Evolutionary conservation across 2,329 filamentous ascomycete species (phyloP).

Genomic region (Botryotinia convoluta): DNA sequence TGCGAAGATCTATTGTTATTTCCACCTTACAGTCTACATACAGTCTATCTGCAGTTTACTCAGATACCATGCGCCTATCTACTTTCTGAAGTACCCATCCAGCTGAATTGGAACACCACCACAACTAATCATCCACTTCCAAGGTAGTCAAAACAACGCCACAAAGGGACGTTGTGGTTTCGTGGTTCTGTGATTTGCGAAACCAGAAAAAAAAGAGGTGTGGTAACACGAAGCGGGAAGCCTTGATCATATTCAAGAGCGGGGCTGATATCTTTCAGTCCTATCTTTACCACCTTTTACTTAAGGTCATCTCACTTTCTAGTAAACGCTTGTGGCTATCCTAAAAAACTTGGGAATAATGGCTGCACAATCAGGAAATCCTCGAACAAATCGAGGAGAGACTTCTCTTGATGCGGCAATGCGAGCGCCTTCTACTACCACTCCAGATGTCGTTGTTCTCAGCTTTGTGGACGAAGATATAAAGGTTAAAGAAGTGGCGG

Average conservation of each 20-base stretch:
- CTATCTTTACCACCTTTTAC: not conserved
- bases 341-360: not conserved
- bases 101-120: slow-evolving; percentile 16
- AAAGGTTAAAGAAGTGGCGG: slow-evolving; percentile 38
- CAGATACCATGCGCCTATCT: not conserved
- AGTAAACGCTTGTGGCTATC: not conserved
- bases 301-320: not conserved
- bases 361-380: not conserved
- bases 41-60: not conserved
- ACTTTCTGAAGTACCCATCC: not conserved
- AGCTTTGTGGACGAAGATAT: slow-evolving; percentile 38
- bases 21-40: not conserved
- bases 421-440: slow-evolving; percentile 41
- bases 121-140: not conserved
- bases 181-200: not conserved
- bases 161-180: slow-evolving; percentile 9
- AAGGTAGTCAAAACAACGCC: slow-evolving; percentile 9
- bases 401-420: slow-evolving; percentile 43
- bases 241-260: slow-evolving; percentile 11
- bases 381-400: slow-evolving; percentile 20
- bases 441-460: slow-evolving; percentile 43
- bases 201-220: slow-evolving; percentile 14
- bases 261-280: slow-evolving; percentile 20
- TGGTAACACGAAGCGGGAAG: slow-evolving; percentile 18
- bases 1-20: not conserved